Evolutionary conservation across 1,139 yeast genomes (phyloP), one percentile per base, ranked within the genome.

Genomic region (Debaryomyces coudertii): DNA sequence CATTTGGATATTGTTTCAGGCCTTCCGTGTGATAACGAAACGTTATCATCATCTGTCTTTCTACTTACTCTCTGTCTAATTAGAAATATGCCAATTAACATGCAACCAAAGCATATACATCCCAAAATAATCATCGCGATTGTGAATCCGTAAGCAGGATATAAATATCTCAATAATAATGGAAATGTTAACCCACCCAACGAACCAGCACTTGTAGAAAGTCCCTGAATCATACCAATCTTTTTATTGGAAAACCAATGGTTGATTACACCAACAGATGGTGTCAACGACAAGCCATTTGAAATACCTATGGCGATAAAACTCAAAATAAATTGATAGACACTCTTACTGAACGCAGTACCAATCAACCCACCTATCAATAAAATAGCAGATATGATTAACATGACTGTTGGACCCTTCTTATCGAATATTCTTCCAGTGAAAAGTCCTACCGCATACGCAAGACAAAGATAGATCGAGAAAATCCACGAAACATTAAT

Each of bases 51-150:
- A 4, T 29, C 22, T 27, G 47, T 47, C 16, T 48, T 49, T 36
- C 45, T 49, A 16, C 46, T 63, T 42, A 76, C 55, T 51, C 87
- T 69, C 58, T 81, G 87, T 40, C 70, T 74, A 2, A 77, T 74
- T 22, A 81, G 62, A 2, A 66, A 38, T 1, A 73, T 60, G 0
- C 82, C 63, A 6, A 69, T 51, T 1, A 61, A 45, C 56, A 77
- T 67, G 46, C 73, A 71, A 2, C 65, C 66, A 2, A 79, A 52
- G 36, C 78, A 66, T 14, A 80, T 61, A 42, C 83, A 76, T 0
- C 80, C 86, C 53, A 83, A 63, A 2, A 77, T 68, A 45, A 90
- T 66, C 48, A 83, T 76, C 0, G 87, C 85, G 88, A 88, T 83
- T 7, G 66, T 62, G 53, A 73, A 84, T 0, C 88, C 89, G 34